Base-by-base conservation (phyloP, 106 monocot genomes). In the Cymbidium sinense region DNA sequence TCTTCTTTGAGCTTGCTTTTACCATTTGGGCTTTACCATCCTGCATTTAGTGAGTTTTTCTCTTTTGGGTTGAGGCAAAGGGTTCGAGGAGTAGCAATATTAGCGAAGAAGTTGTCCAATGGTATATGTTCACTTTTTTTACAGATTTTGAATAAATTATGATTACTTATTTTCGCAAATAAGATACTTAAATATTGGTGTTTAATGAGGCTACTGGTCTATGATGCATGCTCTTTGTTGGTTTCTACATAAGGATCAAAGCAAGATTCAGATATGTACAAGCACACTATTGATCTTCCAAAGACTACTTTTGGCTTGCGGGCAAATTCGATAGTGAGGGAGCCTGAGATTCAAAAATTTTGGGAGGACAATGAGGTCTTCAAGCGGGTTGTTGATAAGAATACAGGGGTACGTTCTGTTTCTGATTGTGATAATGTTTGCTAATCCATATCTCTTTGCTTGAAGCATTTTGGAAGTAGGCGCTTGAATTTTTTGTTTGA, bases 311-410 rank as follows among this genome's bases (percentile, higher is more conserved):
- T 98, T 79, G 94, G 96, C 5, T 78, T 98, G 85, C 91, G 94
- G 74, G 96, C 96, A 5, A 98, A 98, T 78, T 84, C 96, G 7
- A 80, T 79, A 25, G 75, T 85, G 28, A 84, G 96, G 75, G 96
- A 98, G 74, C 93, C 96, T 7, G 96, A 96, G 77, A 86, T 96
- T 76, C 96, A 96, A 84, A 93, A 88, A 79, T 61, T 96, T 23
- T 96, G 96, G 96, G 91, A 96, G 50, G 96, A 98, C 31, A 91
- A 91, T 69, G 86, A 91, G 79, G 88, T 94, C 18, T 87, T 91
- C 41, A 90, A 89, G 83, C 83, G 85, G 78, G 89, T 87, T 37
- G 81, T 74, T 5, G 90, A 98, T 54, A 85, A 70, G 70, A 98
- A 98, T 82, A 89, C 89, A 27, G 96, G 94, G 82, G 96, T 94